Evolutionary conservation across 805 yeast genomes (phyloP).

Genomic region (Isabelozyma rhagii): DNA sequence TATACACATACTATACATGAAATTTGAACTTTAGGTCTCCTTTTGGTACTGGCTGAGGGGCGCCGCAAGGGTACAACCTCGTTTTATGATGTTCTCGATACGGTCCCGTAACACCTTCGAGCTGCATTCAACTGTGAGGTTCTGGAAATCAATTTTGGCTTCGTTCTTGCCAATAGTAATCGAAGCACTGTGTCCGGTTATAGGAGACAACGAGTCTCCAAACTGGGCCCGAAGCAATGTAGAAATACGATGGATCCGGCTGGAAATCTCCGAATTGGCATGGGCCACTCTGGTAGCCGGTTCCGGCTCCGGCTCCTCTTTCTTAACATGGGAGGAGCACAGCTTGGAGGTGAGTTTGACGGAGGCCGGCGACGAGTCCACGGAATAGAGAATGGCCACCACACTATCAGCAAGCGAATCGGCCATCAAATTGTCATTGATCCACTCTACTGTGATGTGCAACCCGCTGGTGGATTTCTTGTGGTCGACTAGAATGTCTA

Average conservation of each 20-base stretch:
- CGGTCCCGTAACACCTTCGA: constrained; percentile 78
- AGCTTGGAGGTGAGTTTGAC: constrained; percentile 75
- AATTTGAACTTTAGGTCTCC: not conserved
- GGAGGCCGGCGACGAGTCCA: constrained; percentile 93
- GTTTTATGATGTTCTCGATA: constrained; percentile 71
- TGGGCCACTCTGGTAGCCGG: constrained; percentile 17
- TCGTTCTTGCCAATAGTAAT: constrained; percentile 72
- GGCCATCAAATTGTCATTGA: constrained; percentile 73
- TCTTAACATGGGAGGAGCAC: constrained; percentile 32
- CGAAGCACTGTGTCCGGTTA: constrained; percentile 46
- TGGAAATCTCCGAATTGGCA: constrained; percentile 22
- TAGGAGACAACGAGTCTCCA: constrained; percentile 62
- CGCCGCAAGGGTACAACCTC: constrained; percentile 80
- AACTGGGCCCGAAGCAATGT: constrained; percentile 78
- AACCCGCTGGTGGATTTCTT: constrained; percentile 21
- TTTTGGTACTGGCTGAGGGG: constrained; percentile 59
- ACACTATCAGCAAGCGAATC: constrained; percentile 95
- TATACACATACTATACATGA: not conserved
- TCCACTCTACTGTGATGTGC: constrained; percentile 79
- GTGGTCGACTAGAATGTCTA: constrained; percentile 43
- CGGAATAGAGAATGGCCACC: constrained; percentile 83
- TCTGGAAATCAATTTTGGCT: constrained; percentile 65
- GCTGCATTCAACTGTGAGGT: constrained; percentile 64
- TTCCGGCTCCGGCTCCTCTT: constrained; percentile 14
- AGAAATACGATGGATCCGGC: constrained; percentile 48